Evolutionary conservation across 2,329 filamentous ascomycete species (phyloP), one percentile per base, ranked within the genome.

Genomic region (Hymenoscyphus albidus): DNA sequence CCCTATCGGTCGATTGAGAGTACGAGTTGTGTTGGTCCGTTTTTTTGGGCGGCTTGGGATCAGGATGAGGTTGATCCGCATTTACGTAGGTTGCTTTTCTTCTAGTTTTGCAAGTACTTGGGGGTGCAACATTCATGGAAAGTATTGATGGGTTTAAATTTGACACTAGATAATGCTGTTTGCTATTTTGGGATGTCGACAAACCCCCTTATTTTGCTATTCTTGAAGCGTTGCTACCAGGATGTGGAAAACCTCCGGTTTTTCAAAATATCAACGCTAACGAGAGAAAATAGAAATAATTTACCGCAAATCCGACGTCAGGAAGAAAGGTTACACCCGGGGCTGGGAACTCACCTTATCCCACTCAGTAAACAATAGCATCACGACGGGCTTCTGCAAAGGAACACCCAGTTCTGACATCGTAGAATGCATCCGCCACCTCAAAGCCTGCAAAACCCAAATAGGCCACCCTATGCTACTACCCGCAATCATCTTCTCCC

Each of bases 291-390:
- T 31, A 62, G 82, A 88, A 70, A 83, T 88, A 69, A 80, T 88
- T 64, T 85, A 85, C 71, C 83, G 86, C 69, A 88, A 88, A 75
- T 86, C 83, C n/a, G 85, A 88, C 71, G 85, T 88, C 40, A 83
- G 84, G 60, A 88, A 88, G 73, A 87, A 85, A 76, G 85, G 84
- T 67, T 80, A 80, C 71, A 88, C 85, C 16, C 82, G 86, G 63
- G 86, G 86, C 56, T 88, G 85, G 84, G 86, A 88, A 76, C 78
- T 87, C 63, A 85, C 86, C 78, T 80, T 88, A 44, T 86, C 84
- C 2, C 79, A 88, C 74, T 81, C 79, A 58, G 82, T 87, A 75
- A 77, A 75, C 13, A 82, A 80, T 2, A 77, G 78, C 68, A 80
- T 87, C 68, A 88, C 85, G 1, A 84, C 82, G 1, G 86, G 85